Evolutionary conservation across 2,329 filamentous ascomycete genomes (phyloP).

Genomic region (Colletotrichum orchidophilum): DNA sequence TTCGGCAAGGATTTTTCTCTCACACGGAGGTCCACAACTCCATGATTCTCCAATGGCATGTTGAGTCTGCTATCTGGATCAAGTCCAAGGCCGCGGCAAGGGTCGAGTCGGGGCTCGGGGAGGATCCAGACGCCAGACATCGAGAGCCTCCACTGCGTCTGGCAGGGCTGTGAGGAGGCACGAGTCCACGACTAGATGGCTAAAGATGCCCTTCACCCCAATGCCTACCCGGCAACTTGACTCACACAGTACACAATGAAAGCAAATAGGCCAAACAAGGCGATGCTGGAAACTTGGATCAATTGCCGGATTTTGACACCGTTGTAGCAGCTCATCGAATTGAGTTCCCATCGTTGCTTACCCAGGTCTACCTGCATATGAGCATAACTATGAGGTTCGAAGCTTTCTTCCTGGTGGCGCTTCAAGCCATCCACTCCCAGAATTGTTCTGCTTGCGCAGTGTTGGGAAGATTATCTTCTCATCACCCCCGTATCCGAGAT

Average conservation of each 20-base stretch:
- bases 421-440: too few relatives aligned
- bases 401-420: too few relatives aligned
- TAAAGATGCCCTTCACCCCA: too few relatives aligned
- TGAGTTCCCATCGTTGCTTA: background rate
- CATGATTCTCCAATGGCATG: background rate
- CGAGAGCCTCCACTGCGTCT: background rate
- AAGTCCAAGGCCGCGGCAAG: background rate
- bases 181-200: too few relatives aligned
- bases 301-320: background rate
- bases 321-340: constrained; percentile 9
- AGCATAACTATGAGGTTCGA: too few relatives aligned
- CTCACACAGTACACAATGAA: too few relatives aligned
- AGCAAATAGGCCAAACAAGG: background rate
- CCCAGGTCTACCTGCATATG: too few relatives aligned
- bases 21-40: background rate
- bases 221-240: too few relatives aligned
- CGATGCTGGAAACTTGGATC: background rate
- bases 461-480: background rate
- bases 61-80: background rate
- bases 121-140: background rate
- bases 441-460: too few relatives aligned
- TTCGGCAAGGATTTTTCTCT: background rate
- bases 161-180: background rate
- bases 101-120: background rate
- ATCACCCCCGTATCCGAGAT: background rate